phyloP scores from a whole-genome alignment of 1,139 yeast species.

The Saccharomyces uvarum region DNA sequence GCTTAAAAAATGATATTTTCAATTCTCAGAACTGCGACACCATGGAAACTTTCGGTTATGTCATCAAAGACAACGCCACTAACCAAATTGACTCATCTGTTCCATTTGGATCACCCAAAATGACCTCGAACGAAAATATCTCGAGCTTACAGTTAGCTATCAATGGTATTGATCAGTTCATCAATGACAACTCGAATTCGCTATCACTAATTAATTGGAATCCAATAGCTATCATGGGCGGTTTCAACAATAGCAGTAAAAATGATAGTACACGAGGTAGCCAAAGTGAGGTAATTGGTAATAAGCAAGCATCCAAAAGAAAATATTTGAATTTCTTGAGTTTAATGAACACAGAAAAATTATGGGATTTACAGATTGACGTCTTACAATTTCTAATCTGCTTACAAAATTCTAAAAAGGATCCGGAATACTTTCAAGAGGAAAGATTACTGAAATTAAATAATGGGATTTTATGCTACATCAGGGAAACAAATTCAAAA shows the following conservation, averaged over 20 bases:
- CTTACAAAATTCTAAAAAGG: conserved; percentile 13
- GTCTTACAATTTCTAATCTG: conserved; percentile 13
- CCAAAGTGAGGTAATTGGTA: neutral
- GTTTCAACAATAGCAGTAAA: neutral
- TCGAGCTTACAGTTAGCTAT: conserved; percentile 24
- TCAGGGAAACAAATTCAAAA: conserved; percentile 15
- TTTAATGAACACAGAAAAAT: conserved; percentile 16
- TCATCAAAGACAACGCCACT: conserved; percentile 11
- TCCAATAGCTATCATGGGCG: conserved; percentile 2
- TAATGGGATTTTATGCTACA: conserved; percentile 29
- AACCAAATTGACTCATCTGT: conserved; percentile 17
- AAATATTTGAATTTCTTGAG: conserved; percentile 19
- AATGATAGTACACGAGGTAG: neutral
- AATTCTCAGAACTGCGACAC: neutral
- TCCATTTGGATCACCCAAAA: conserved; percentile 10
- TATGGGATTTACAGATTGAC: conserved; percentile 23
- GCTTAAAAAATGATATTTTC: neutral
- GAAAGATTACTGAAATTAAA: conserved; percentile 26
- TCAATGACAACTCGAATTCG: conserved; percentile 8
- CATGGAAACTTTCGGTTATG: conserved; percentile 16
- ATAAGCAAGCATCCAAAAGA: neutral
- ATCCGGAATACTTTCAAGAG: conserved; percentile 12
- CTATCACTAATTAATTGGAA: neutral
- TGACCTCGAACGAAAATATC: neutral
- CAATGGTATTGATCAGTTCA: conserved; percentile 23